Conservation (phyloP, 2,329 filamentous ascomycete species). For the Chalaropsis thielavioides region DNA sequence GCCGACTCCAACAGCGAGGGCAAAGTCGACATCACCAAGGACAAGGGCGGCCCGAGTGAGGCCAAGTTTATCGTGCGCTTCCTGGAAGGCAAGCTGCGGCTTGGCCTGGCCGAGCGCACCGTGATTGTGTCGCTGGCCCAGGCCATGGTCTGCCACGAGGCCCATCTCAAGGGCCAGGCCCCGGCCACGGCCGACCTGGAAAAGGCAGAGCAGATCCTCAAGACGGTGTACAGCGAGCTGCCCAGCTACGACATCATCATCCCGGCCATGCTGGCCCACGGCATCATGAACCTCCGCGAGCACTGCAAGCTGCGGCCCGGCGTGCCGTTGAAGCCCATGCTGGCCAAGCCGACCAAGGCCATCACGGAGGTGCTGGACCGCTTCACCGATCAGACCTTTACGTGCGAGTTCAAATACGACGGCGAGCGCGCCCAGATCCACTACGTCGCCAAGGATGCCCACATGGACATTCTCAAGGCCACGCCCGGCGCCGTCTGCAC, state of each 20-base stretch:
- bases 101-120: slow-evolving; percentile 84
- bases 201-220: slow-evolving; percentile 71
- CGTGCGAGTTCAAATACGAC: slow-evolving; percentile 98
- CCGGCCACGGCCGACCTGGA: slow-evolving; percentile 65
- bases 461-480: slow-evolving; percentile 51
- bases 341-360: slow-evolving; percentile 95
- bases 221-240: slow-evolving; percentile 84
- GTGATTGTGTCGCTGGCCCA: slow-evolving; percentile 83
- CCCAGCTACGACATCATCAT: slow-evolving; percentile 93
- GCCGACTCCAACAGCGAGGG: slow-evolving; percentile 60
- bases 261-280: slow-evolving; percentile 73
- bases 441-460: slow-evolving; percentile 72
- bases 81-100: slow-evolving; percentile 80
- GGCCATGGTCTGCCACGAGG: slow-evolving; percentile 73
- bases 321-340: slow-evolving; percentile 92
- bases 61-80: slow-evolving; percentile 90
- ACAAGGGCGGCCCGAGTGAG: slow-evolving; percentile 88
- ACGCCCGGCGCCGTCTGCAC: slow-evolving; percentile 48
- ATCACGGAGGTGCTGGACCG: slow-evolving; percentile 95
- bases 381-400: slow-evolving; percentile 89
- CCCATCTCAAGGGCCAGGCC: slow-evolving; percentile 51
- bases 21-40: slow-evolving; percentile 78
- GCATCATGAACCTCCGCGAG: slow-evolving; percentile 67
- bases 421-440: slow-evolving; percentile 98
- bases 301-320: slow-evolving; percentile 86